A percentile compares a stretch with the other conserved stretches of the same genome.
phyloP scores from a whole-genome alignment of 345 rosid species.

The Citrus trifoliata region DNA sequence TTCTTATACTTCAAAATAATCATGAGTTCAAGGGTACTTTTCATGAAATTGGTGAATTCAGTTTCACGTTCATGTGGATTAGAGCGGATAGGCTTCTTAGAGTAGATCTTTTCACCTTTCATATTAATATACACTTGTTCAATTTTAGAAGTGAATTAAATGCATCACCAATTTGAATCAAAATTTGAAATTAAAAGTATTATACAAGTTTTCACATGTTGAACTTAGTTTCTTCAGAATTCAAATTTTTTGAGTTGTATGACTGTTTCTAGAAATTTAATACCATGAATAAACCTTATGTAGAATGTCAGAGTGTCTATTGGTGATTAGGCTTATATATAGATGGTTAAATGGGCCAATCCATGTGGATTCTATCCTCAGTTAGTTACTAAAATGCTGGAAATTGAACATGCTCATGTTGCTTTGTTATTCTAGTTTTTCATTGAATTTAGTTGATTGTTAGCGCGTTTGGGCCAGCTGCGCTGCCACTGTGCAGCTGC shows the following conservation, averaged over 20 bases:
- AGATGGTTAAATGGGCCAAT: not conserved
- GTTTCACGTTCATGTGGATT: not conserved
- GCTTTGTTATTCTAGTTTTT: not conserved
- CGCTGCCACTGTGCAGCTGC: too few relatives aligned
- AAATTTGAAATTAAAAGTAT: too few relatives aligned
- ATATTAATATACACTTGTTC: not conserved
- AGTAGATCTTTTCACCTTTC: not conserved
- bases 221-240: not conserved
- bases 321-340: not conserved
- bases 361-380: not conserved
- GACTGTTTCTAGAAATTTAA: not conserved
- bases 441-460: not conserved
- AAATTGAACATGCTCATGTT: not conserved
- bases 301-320: not conserved
- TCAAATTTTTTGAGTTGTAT: not conserved
- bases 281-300: not conserved
- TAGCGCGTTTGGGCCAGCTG: too few relatives aligned
- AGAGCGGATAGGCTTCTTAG: not conserved
- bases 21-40: not conserved
- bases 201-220: not conserved
- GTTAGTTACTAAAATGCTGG: not conserved
- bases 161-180: not conserved
- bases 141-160: not conserved
- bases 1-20: not conserved
- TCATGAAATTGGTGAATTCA: not conserved